phyloP scores from a whole-genome alignment of 2,329 filamentous ascomycete genomes.

The Neodidymelliopsis sp. region DNA sequence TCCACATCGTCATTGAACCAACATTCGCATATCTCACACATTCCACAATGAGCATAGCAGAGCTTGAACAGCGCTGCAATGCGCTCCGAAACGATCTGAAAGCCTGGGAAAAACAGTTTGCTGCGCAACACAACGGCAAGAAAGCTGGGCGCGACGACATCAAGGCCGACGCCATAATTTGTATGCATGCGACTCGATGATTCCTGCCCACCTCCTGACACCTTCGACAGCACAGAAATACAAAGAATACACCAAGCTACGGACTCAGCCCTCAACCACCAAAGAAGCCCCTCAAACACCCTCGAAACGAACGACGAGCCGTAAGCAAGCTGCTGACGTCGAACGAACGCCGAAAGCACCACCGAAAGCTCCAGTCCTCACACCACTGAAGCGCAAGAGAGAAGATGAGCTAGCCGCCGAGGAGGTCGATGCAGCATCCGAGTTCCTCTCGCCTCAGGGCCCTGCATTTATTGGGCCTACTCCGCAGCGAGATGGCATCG shows the following conservation, averaged over 20 bases:
- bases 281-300: slow-evolving; percentile 42
- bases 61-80: slow-evolving; percentile 75
- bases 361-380: slow-evolving; percentile 26
- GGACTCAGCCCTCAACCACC: slow-evolving; percentile 47
- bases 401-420: slow-evolving; percentile 28
- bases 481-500: slow-evolving; percentile 78
- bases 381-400: slow-evolving; percentile 44
- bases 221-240: slow-evolving; percentile 70
- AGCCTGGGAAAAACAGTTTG: slow-evolving; percentile 75
- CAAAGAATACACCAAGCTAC: slow-evolving; percentile 74
- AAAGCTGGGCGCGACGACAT: slow-evolving; percentile 80
- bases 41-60: slow-evolving; percentile 37
- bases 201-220: slow-evolving; percentile 10
- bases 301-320: slow-evolving; percentile 38
- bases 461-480: slow-evolving; percentile 71
- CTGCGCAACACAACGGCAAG: slow-evolving; percentile 66
- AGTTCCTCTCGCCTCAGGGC: slow-evolving; percentile 41
- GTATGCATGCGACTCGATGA: slow-evolving; percentile 54
- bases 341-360: slow-evolving; percentile 39
- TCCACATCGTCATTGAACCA: slow-evolving; percentile 17
- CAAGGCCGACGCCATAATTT: slow-evolving; percentile 74
- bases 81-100: slow-evolving; percentile 80
- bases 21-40: slow-evolving; percentile 16
- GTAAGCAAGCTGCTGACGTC: slow-evolving; percentile 27
- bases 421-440: slow-evolving; percentile 17